A percentile compares a stretch with the other conserved stretches of the same genome.
These are phyloP conservation scores for Mycena albidolilacea DNA, from an alignment of 768 basidiomycete species.

Conservation along the genomic window DNA sequence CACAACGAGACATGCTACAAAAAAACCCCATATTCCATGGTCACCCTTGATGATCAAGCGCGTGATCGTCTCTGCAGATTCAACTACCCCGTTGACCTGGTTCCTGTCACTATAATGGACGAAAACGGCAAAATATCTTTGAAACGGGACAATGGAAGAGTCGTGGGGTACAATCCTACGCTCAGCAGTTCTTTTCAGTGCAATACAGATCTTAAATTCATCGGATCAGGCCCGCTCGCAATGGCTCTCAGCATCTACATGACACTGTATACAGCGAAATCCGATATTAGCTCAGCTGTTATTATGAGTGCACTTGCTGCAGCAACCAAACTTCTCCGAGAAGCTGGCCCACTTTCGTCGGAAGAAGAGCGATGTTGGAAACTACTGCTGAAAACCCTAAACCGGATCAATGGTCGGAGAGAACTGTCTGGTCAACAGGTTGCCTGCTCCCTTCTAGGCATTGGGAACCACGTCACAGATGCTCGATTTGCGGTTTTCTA, in stretches of 20 bases:
- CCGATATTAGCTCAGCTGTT: slow-evolving; percentile 24
- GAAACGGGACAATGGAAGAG: slow-evolving; percentile 14
- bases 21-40: slow-evolving; percentile 13
- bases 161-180: slow-evolving; percentile 31
- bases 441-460: slow-evolving; percentile 26
- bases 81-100: slow-evolving; percentile 10
- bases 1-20: slow-evolving; percentile 12
- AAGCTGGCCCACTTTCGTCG: neutral
- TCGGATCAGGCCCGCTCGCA: slow-evolving; percentile 31
- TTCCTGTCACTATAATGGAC: slow-evolving; percentile 14
- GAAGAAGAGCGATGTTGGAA: slow-evolving; percentile 6
- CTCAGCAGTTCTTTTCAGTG: slow-evolving; percentile 31
- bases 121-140: too few species aligned
- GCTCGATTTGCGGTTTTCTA: slow-evolving; percentile 25
- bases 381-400: slow-evolving; percentile 31
- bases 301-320: slow-evolving; percentile 37
- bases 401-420: slow-evolving; percentile 31
- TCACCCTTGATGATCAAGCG: slow-evolving; percentile 2
- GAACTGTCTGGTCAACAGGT: slow-evolving; percentile 35
- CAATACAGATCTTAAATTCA: slow-evolving; percentile 37
- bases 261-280: slow-evolving; percentile 27
- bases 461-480: slow-evolving; percentile 29
- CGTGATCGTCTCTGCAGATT: slow-evolving; percentile 34
- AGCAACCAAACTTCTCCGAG: slow-evolving; percentile 7
- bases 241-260: slow-evolving; percentile 31